phyloP scores from a whole-genome alignment of 192 early-diverging fungal genomes.

The Backusella luteola region DNA sequence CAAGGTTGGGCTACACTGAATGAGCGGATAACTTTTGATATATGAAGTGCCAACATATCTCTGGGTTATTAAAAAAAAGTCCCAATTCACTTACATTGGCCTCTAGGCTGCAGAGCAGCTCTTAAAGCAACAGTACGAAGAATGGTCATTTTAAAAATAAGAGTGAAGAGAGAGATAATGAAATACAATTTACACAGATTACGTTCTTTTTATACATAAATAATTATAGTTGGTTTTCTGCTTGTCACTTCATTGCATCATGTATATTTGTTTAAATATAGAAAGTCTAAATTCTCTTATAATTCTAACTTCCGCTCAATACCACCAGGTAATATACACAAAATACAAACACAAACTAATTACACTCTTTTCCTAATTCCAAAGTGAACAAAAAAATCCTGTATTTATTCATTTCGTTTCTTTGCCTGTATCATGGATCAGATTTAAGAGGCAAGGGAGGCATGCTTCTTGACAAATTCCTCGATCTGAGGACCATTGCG shows the following conservation, averaged over 20 bases:
- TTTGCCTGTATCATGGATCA: neutral
- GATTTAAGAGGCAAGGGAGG: conserved; percentile 28
- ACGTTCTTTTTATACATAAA: no score
- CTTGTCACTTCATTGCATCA: no score
- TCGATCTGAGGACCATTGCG: conserved; percentile 40
- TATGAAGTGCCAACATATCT: neutral
- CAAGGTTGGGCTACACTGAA: conserved; percentile 17
- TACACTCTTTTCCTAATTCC: neutral
- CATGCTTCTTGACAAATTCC: conserved; percentile 56
- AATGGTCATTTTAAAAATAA: conserved; percentile 3
- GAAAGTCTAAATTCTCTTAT: no score
- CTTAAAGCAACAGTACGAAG: conserved; percentile 16
- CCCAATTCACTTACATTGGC: neutral
- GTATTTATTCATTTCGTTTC: neutral
- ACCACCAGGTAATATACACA: no score
- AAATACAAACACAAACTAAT: no score
- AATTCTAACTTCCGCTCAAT: no score
- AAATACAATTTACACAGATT: no score
- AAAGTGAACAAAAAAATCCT: neutral
- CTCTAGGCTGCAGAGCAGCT: neutral
- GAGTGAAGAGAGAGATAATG: no score
- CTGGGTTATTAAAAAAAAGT: no score
- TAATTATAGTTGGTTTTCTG: no score
- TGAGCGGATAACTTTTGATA: neutral
- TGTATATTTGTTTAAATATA: no score